A percentile compares a stretch with the other conserved stretches of the same genome.
Conservation (phyloP, 148 eudicot genomes). For the Vaccinium darrowii region DNA sequence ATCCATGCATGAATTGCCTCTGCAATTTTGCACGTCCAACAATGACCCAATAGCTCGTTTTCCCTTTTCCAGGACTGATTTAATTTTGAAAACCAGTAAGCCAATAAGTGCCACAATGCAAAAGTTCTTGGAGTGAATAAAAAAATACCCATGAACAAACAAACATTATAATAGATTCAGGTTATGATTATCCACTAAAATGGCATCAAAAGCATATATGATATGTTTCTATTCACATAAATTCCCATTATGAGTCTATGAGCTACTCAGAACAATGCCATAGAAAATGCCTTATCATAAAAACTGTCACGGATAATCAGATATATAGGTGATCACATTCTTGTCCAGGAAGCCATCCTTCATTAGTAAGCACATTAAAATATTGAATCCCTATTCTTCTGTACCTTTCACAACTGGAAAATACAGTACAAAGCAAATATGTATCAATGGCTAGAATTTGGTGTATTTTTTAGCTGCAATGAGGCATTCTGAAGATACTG, state of each 20-base stretch:
- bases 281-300: neutral
- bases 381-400: neutral
- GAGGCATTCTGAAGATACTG: too few relatives aligned
- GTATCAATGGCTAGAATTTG: too few relatives aligned
- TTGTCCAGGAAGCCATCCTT: constrained; percentile 10
- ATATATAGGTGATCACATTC: neutral
- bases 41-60: neutral
- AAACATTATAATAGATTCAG: neutral
- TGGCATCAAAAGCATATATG: neutral
- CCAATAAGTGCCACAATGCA: neutral
- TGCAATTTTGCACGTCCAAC: neutral
- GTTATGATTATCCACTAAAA: neutral
- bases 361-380: neutral
- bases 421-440: neutral
- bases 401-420: neutral
- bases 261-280: neutral
- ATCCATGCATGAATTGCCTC: neutral
- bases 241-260: neutral
- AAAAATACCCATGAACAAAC: neutral
- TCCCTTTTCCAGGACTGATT: neutral
- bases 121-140: neutral
- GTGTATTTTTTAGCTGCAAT: too few relatives aligned
- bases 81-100: neutral
- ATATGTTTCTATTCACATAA: neutral
- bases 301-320: neutral